A percentile compares a stretch with the other conserved stretches of the same genome.
Evolutionary conservation across 306 rosid genomes (phyloP).

Genomic region (Lathyrus aphaca): DNA sequence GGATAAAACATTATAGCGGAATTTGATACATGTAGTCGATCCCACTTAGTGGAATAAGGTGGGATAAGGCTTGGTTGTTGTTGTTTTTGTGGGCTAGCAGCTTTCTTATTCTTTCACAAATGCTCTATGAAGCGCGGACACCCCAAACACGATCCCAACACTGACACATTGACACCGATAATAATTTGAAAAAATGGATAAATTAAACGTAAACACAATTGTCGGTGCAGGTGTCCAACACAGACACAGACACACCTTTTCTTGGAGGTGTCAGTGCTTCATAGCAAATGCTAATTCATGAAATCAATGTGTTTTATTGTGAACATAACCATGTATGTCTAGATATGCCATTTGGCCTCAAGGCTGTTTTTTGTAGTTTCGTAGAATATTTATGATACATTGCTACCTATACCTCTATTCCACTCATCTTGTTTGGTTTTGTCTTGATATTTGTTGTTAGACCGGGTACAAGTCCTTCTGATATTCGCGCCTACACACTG

Average conservation of each 20-base stretch:
- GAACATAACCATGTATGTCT: conserved; percentile 16
- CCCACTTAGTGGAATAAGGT: too few species aligned
- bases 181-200: too few species aligned
- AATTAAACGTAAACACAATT: too few species aligned
- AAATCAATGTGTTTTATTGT: conserved; percentile 27
- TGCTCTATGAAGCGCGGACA: too few species aligned
- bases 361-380: neutral
- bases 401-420: conserved; percentile 21
- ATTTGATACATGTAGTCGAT: too few species aligned
- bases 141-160: too few species aligned
- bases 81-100: neutral
- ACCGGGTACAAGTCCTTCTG: conserved; percentile 97
- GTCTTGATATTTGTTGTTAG: conserved; percentile 53
- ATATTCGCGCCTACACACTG: conserved; percentile 81
- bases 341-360: conserved; percentile 21
- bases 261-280: too few species aligned
- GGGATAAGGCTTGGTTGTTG: too few species aligned
- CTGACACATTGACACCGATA: too few species aligned
- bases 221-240: too few species aligned
- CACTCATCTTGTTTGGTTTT: conserved; percentile 36
- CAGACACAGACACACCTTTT: too few species aligned
- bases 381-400: conserved; percentile 33
- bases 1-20: too few species aligned
- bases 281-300: neutral
- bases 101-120: neutral